Percentiles rank a stretch among this genome's conserved stretches.
phyloP scores from a whole-genome alignment of 192 early-diverging fungal species.

The Podochytrium sp. region DNA sequence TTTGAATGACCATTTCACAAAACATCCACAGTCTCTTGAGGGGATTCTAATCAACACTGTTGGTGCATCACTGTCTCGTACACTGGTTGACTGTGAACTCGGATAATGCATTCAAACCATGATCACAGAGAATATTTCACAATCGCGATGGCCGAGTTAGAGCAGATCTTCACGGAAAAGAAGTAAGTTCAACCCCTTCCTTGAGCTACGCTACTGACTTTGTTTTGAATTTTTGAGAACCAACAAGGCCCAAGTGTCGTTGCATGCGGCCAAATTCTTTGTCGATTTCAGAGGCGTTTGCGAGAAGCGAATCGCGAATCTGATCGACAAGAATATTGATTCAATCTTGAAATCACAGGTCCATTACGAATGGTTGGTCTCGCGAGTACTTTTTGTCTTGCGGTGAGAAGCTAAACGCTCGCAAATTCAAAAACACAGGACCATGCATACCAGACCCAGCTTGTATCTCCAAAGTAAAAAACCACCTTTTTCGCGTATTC shows the following conservation, averaged over 20 bases:
- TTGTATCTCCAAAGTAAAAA: conserved; percentile 69
- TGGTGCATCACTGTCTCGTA: conserved; percentile 67
- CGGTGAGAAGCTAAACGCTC: too few species aligned
- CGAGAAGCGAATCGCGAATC: conserved; percentile 79
- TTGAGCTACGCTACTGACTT: neutral
- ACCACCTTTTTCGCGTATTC: neutral
- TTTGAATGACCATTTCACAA: neutral
- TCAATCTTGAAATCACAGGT: conserved; percentile 73
- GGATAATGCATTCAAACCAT: conserved; percentile 85
- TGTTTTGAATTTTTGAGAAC: neutral
- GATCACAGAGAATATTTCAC: conserved; percentile 78
- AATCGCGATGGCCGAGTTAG: conserved; percentile 71
- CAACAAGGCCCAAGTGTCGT: conserved; percentile 57
- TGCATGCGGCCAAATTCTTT: conserved; percentile 71
- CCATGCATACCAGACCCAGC: conserved; percentile 60
- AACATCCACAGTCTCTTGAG: conserved; percentile 54
- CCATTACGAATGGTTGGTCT: conserved; percentile 80
- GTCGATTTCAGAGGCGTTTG: conserved; percentile 68
- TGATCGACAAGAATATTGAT: conserved; percentile 82
- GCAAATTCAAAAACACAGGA: too few species aligned
- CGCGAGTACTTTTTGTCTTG: too few species aligned
- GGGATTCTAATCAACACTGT: conserved; percentile 71
- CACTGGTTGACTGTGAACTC: conserved; percentile 70
- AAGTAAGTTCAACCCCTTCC: conserved; percentile 36
- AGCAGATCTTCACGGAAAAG: conserved; percentile 72